phyloP scores from a whole-genome alignment of 257 asterid genomes.

The Solanum rostratum region DNA sequence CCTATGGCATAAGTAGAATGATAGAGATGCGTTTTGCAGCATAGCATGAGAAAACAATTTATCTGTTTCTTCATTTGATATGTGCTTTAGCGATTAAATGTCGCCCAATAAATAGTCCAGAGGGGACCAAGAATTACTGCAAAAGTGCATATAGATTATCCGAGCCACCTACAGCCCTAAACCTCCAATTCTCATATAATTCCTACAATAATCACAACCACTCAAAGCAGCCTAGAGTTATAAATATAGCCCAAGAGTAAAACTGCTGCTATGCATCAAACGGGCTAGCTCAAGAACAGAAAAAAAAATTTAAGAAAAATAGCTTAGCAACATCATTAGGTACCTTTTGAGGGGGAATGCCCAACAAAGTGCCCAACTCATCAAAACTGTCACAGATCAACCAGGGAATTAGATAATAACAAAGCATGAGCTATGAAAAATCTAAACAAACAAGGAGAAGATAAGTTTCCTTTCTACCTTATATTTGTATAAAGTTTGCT shows the following conservation, averaged over 20 bases:
- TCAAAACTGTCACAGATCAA: conserved; percentile 50
- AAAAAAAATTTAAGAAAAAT: not conserved
- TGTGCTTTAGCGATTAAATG: not conserved
- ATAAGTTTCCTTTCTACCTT: conserved; percentile 34
- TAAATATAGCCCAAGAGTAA: not conserved
- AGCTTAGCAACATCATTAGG: not conserved
- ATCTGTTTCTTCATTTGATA: not conserved
- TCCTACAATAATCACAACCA: not conserved
- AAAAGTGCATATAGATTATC: not conserved
- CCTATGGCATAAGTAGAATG: not conserved
- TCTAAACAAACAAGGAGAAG: not conserved
- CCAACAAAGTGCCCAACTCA: conserved; percentile 91
- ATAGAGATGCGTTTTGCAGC: not conserved
- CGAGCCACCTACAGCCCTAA: not conserved
- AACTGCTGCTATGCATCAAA: not conserved
- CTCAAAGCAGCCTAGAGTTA: not conserved
- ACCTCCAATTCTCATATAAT: not conserved
- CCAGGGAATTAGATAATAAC: conserved; percentile 1
- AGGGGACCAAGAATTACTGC: not conserved
- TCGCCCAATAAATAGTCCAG: not conserved
- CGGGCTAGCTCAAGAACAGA: not conserved
- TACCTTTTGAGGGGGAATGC: conserved; percentile 92
- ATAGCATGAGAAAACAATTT: not conserved
- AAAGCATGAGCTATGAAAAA: not conserved
- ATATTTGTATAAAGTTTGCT: conserved; percentile 95